These are phyloP conservation scores for Serendipita sp. DNA, from an alignment of 768 basidiomycete genomes.

Conservation along the genomic window DNA sequence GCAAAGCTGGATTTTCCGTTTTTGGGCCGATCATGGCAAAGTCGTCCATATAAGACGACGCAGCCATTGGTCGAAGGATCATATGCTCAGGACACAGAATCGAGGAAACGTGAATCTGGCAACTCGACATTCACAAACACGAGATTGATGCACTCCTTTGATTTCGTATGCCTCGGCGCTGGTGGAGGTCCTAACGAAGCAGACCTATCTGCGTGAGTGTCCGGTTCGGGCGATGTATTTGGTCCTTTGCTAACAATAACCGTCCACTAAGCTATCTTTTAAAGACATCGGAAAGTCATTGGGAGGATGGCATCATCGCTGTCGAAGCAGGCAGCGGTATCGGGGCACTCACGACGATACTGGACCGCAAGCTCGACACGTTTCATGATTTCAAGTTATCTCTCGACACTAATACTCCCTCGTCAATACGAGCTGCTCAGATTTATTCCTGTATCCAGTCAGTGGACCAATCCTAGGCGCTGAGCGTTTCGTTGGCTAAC, in stretches of 20 bases:
- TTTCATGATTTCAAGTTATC: constrained; percentile 22
- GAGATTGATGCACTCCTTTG: constrained; percentile 35
- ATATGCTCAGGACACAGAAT: no score
- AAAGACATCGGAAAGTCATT: constrained; percentile 47
- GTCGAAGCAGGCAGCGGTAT: constrained; percentile 88
- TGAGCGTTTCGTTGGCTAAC: not conserved
- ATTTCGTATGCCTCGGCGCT: constrained; percentile 63
- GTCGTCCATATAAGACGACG: not conserved
- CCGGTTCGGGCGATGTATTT: constrained; percentile 3
- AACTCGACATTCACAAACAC: not conserved
- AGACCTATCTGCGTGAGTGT: constrained; percentile 67
- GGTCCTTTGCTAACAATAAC: constrained; percentile 11
- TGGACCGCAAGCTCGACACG: constrained; percentile 39
- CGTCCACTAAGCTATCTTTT: constrained; percentile 56
- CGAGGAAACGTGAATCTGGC: no score
- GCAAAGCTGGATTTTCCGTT: not conserved
- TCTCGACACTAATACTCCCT: constrained; percentile 13
- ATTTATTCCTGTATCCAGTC: constrained; percentile 42
- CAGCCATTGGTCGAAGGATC: no score
- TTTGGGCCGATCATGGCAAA: not conserved
- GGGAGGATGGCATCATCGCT: constrained; percentile 71
- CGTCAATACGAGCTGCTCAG: constrained; percentile 18
- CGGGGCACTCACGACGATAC: constrained; percentile 53
- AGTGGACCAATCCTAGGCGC: constrained; percentile 14
- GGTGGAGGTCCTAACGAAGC: constrained; percentile 87